phyloP scores from a whole-genome alignment of 169 alveolate genomes.

The Cryptosporidium parvum region DNA sequence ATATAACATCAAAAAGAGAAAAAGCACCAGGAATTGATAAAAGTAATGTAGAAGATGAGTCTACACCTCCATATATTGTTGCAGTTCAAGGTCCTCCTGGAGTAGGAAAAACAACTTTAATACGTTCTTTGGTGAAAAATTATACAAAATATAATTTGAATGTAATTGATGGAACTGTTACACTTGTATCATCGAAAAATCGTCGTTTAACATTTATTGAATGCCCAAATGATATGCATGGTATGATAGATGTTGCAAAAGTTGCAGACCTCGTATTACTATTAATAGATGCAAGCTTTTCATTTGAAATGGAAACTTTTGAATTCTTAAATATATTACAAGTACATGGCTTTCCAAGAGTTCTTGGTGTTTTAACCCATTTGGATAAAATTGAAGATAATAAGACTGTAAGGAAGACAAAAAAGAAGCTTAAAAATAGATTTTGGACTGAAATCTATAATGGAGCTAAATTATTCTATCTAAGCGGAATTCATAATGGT shows the following conservation, averaged over 20 bases:
- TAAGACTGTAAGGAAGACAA: constrained; percentile 92
- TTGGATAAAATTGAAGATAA: constrained; percentile 94
- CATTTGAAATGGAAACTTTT: constrained; percentile 99
- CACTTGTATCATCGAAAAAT: constrained; percentile 94
- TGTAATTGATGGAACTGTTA: constrained; percentile 92
- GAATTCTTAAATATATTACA: constrained; percentile 96
- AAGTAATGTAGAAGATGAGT: constrained; percentile 60
- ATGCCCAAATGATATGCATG: constrained; percentile 94
- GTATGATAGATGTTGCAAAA: constrained; percentile 97
- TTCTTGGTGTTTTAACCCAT: constrained; percentile 97
- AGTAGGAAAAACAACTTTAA: constrained; percentile 97
- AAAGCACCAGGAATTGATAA: constrained; percentile 86
- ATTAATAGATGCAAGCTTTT: constrained; percentile 95
- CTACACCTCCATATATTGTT: constrained; percentile 84
- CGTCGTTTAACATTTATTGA: constrained; percentile 96
- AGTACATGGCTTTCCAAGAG: constrained; percentile 93
- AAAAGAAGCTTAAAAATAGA: constrained; percentile 94
- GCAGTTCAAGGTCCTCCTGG: constrained; percentile 96
- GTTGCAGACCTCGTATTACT: constrained; percentile 97
- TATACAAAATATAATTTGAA: constrained; percentile 90
- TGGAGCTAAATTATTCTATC: constrained; percentile 97
- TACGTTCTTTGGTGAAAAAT: constrained; percentile 96
- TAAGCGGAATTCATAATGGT: constrained; percentile 94
- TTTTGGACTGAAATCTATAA: constrained; percentile 98
- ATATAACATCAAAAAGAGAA: constrained; percentile 87